These are phyloP conservation scores for Lipomyces orientalis DNA, from an alignment of 805 yeast genomes.

Conservation along the genomic window DNA sequence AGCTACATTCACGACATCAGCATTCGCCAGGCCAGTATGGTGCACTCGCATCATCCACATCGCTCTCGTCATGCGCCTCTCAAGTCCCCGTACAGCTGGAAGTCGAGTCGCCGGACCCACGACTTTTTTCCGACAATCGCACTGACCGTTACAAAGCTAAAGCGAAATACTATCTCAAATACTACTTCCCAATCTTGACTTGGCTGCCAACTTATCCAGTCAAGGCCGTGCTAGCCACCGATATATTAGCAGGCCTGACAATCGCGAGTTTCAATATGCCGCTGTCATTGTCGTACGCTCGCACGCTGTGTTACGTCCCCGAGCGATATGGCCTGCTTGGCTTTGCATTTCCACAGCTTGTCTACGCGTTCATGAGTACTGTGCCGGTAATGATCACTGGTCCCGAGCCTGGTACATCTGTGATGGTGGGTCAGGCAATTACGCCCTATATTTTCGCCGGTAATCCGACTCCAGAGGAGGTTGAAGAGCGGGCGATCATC, in stretches of 20 bases:
- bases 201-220: slow-evolving; percentile 57
- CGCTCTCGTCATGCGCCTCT: slow-evolving; percentile 31
- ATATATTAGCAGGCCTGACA: slow-evolving; percentile 82
- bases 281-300: slow-evolving; percentile 79
- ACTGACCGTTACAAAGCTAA: slow-evolving; percentile 34
- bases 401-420: slow-evolving; percentile 86
- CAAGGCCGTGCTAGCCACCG: slow-evolving; percentile 55
- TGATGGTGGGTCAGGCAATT: slow-evolving; percentile 80
- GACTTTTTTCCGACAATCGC: slow-evolving; percentile 31
- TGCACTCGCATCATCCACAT: slow-evolving; percentile 30
- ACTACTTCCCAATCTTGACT: slow-evolving; percentile 61
- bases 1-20: slow-evolving; percentile 17
- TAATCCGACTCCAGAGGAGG: slow-evolving; percentile 38
- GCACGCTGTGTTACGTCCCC: slow-evolving; percentile 82
- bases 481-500: slow-evolving; percentile 33
- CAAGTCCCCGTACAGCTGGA: slow-evolving; percentile 15
- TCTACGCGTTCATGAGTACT: slow-evolving; percentile 78
- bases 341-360: slow-evolving; percentile 75
- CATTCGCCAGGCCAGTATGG: slow-evolving; percentile 25
- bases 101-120: slow-evolving; percentile 25
- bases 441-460: slow-evolving; percentile 58
- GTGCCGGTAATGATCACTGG: slow-evolving; percentile 91
- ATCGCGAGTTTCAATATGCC: slow-evolving; percentile 93
- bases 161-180: slow-evolving; percentile 46
- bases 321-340: slow-evolving; percentile 80